phyloP scores from a whole-genome alignment of 2,329 filamentous ascomycete species.

The Penicillium brasilianum region DNA sequence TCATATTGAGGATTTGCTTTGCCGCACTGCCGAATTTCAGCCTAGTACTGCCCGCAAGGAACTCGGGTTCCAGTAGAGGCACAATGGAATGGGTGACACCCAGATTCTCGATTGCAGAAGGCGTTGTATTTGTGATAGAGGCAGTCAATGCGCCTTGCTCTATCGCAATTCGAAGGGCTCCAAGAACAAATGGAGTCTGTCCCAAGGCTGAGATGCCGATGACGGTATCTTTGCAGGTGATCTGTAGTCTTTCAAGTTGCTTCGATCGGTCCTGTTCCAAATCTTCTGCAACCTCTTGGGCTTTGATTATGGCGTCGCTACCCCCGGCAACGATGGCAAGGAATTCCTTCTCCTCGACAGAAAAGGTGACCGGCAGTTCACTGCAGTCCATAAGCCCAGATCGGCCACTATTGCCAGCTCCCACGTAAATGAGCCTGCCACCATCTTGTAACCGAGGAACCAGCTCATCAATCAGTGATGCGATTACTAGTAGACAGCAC shows the following conservation, averaged over 20 bases:
- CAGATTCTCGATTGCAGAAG: background rate
- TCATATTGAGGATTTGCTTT: background rate
- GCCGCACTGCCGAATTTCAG: background rate
- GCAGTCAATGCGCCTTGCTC: background rate
- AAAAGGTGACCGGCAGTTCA: background rate
- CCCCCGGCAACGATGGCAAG: background rate
- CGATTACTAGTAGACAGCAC: conserved; percentile 1
- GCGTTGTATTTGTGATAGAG: background rate
- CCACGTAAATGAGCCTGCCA: background rate
- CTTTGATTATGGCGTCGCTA: background rate
- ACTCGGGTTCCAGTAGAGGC: background rate
- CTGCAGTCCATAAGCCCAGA: background rate
- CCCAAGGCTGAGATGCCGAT: background rate
- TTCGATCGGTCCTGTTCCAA: background rate
- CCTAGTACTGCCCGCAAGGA: background rate
- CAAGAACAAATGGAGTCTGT: background rate
- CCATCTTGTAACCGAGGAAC: background rate
- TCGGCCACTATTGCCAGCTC: background rate
- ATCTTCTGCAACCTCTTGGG: background rate
- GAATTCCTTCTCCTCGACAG: background rate
- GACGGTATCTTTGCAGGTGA: background rate
- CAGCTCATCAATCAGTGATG: background rate
- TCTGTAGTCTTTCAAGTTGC: background rate
- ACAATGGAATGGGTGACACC: background rate
- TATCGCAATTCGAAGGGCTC: background rate